A percentile compares a stretch with the other conserved stretches of the same genome.
These are phyloP conservation scores for Apophysomyces elegans DNA, from an alignment of 371 early-diverging fungal genomes.

Conservation along the genomic window DNA sequence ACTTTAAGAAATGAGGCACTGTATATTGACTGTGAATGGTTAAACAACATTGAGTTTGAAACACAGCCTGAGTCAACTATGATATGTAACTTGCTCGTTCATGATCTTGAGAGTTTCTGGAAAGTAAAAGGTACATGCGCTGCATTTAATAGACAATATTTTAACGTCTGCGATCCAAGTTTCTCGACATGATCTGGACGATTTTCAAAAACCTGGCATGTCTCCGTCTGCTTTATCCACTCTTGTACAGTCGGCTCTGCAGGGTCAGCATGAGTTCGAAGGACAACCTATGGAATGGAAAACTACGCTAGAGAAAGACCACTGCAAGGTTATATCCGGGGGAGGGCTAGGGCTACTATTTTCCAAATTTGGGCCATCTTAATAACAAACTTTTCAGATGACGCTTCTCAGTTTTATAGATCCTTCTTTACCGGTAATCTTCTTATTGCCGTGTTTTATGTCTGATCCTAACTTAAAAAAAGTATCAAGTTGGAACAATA, in stretches of 20 bases:
- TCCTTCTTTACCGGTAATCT: slow-evolving; percentile 14
- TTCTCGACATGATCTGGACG: slow-evolving; percentile 13
- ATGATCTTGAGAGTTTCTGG: slow-evolving; percentile 14
- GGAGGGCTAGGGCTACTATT: too few relatives aligned
- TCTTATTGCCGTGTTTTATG: not conserved
- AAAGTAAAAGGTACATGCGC: slow-evolving; percentile 9
- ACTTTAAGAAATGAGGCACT: not conserved
- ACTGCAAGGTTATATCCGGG: slow-evolving; percentile 10
- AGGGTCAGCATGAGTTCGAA: slow-evolving; percentile 18
- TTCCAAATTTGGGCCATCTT: too few relatives aligned
- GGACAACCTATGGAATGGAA: slow-evolving; percentile 19
- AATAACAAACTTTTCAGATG: slow-evolving; percentile 4
- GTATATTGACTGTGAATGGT: slow-evolving; percentile 21
- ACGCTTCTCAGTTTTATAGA: slow-evolving; percentile 14
- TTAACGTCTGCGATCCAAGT: not conserved
- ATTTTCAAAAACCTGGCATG: slow-evolving; percentile 6
- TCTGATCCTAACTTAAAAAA: not conserved
- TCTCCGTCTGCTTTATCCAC: not conserved
- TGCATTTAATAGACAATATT: too few relatives aligned
- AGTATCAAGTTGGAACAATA: slow-evolving; percentile 19
- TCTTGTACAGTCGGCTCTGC: slow-evolving; percentile 13
- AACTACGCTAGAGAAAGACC: not conserved
- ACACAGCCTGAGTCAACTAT: not conserved
- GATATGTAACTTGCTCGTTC: slow-evolving; percentile 14
- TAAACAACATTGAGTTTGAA: slow-evolving; percentile 13